These are phyloP conservation scores for Skeletonema costatum DNA, from an alignment of 108 stramenopile genomes.

Conservation along the genomic window DNA sequence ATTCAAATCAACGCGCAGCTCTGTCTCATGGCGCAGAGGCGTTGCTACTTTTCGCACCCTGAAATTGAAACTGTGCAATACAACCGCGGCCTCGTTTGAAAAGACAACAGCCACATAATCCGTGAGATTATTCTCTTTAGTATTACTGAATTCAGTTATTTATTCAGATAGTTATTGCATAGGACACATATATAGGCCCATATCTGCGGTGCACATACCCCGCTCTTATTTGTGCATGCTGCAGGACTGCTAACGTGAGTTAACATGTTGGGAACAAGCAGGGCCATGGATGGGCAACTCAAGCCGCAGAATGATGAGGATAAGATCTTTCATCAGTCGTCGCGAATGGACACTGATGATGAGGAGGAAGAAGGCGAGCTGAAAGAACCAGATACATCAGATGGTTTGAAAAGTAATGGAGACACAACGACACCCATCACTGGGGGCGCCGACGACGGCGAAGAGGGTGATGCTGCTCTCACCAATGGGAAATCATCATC, in stretches of 20 bases:
- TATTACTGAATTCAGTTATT: not conserved
- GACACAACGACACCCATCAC: not conserved
- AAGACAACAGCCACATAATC: not conserved
- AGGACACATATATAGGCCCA: not conserved
- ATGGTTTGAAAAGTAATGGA: conserved; percentile 1
- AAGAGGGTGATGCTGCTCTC: not conserved
- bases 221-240: not conserved
- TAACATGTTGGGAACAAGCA: not conserved
- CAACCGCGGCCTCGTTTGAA: not conserved
- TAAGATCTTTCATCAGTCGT: not conserved
- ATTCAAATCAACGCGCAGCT: not conserved
- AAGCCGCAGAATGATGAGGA: conserved; percentile 7
- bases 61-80: not conserved
- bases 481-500: conserved; percentile 1
- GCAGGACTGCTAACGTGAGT: conserved; percentile 4
- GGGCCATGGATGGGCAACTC: conserved; percentile 17
- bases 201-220: not conserved
- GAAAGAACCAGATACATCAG: not conserved
- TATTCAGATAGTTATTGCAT: not conserved
- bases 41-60: too few relatives aligned
- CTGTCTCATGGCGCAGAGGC: not conserved
- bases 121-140: not conserved
- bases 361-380: conserved; percentile 5
- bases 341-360: not conserved
- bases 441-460: conserved; percentile 2